Percentiles rank a stretch among this genome's conserved stretches.
These are phyloP conservation scores for Aspergillus unguis DNA, from an alignment of 2,329 filamentous ascomycete genomes.

Conservation along the genomic window DNA sequence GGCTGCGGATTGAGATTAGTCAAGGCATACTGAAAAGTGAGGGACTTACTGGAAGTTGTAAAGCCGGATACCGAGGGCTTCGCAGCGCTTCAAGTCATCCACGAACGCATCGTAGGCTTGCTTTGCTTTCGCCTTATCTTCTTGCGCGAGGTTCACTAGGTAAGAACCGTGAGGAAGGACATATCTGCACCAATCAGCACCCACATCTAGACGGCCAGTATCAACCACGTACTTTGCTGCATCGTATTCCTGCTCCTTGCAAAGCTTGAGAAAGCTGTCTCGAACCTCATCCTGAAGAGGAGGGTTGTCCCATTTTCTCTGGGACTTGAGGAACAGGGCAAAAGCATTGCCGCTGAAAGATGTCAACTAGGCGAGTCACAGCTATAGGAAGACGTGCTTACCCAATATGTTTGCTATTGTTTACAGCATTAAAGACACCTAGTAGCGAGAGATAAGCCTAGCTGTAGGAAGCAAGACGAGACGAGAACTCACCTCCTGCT, in stretches of 20 bases:
- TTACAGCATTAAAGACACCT: slow-evolving; percentile 86
- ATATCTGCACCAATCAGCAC: slow-evolving; percentile 46
- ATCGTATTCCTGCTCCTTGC: slow-evolving; percentile 68
- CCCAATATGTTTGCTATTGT: slow-evolving; percentile 73
- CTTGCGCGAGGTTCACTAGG: slow-evolving; percentile 89
- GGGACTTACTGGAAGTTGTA: slow-evolving; percentile 82
- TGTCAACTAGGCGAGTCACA: background rate
- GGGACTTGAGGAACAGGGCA: slow-evolving; percentile 91
- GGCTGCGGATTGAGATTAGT: slow-evolving; percentile 41
- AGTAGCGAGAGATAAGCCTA: slow-evolving; percentile 12
- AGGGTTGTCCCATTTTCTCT: slow-evolving; percentile 90
- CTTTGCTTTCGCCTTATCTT: slow-evolving; percentile 71
- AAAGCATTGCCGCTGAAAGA: slow-evolving; percentile 74
- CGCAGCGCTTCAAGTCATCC: slow-evolving; percentile 83
- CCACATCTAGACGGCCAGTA: background rate
- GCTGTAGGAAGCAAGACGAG: background rate
- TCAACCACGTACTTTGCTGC: slow-evolving; percentile 49
- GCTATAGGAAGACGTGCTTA: slow-evolving; percentile 23
- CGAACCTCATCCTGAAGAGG: slow-evolving; percentile 66
- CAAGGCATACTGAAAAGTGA: background rate
- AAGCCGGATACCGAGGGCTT: slow-evolving; percentile 78
- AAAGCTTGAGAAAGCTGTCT: slow-evolving; percentile 66
- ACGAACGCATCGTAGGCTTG: slow-evolving; percentile 85
- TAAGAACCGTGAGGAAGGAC: slow-evolving; percentile 93
- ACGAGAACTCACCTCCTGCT: slow-evolving; percentile 65